phyloP scores from a whole-genome alignment of 2,329 filamentous ascomycete species.

The Alternaria conjuncta region DNA sequence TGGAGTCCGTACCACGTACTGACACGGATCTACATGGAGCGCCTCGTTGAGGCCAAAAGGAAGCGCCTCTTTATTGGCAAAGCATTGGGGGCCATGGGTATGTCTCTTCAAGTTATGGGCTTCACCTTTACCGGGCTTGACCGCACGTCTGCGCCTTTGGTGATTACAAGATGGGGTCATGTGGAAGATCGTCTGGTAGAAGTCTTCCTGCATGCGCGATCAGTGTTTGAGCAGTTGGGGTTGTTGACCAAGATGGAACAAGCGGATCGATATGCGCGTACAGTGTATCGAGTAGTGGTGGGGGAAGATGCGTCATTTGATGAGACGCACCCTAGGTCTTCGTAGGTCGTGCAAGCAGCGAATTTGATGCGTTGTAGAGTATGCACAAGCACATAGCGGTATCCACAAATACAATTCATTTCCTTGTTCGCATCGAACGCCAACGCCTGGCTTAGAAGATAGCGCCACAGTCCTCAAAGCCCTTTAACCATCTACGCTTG shows the following conservation, averaged over 20 bases:
- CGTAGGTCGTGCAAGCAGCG: rapidly evolving
- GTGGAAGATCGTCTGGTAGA: slow-evolving; percentile 30
- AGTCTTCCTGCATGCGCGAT: slow-evolving; percentile 35
- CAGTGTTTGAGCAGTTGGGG: slow-evolving; percentile 30
- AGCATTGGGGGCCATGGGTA: slow-evolving; percentile 8
- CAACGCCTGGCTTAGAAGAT: too few relatives aligned
- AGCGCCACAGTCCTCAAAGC: too few relatives aligned
- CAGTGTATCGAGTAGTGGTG: slow-evolving; percentile 41
- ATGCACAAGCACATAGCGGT: too few relatives aligned
- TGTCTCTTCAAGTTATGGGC: slow-evolving; percentile 13
- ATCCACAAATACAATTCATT: too few relatives aligned
- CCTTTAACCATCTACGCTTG: too few relatives aligned
- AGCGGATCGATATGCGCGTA: slow-evolving; percentile 40
- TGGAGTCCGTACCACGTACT: slow-evolving; percentile 25
- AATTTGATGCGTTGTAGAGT: too few relatives aligned
- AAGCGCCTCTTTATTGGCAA: too few relatives aligned
- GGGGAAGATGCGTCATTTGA: slow-evolving; percentile 37
- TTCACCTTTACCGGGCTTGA: slow-evolving; percentile 23
- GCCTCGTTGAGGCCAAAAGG: too few relatives aligned
- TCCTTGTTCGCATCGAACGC: too few relatives aligned
- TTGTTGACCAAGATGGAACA: slow-evolving; percentile 16
- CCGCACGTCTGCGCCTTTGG: slow-evolving; percentile 10
- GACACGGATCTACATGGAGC: slow-evolving; percentile 14
- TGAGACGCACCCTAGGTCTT: neutral
- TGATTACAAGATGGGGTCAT: slow-evolving; percentile 39